Conservation (phyloP, 495 filamentous ascomycete species). For the Rhypophila decipiens region DNA sequence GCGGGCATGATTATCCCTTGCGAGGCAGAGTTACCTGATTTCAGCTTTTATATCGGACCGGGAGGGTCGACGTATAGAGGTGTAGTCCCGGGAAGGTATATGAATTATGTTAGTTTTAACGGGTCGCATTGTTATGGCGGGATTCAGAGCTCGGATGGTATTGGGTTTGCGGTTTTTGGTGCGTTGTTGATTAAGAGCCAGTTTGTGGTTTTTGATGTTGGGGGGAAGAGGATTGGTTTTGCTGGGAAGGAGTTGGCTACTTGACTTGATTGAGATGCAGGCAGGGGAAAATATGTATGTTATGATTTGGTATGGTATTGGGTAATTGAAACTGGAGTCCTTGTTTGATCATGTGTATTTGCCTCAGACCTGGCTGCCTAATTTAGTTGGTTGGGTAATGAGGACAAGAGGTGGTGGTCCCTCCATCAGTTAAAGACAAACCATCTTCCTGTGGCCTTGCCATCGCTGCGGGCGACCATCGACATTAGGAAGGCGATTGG, state of each 20-base stretch:
- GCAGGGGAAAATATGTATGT: too few relatives aligned
- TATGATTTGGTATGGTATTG: too few relatives aligned
- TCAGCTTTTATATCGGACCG: conserved; percentile 9
- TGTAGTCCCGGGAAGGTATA: conserved; percentile 22
- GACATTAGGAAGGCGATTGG: too few relatives aligned
- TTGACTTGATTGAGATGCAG: too few relatives aligned
- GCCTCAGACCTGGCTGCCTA: too few relatives aligned
- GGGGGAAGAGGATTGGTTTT: conserved; percentile 46
- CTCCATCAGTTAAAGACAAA: too few relatives aligned
- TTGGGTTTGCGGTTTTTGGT: conserved; percentile 62
- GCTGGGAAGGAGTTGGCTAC: conserved; percentile 30
- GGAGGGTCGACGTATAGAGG: conserved; percentile 12
- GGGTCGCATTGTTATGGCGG: conserved; percentile 51
- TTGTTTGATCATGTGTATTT: too few relatives aligned
- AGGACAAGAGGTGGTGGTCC: too few relatives aligned
- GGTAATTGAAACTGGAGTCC: too few relatives aligned
- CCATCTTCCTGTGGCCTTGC: too few relatives aligned
- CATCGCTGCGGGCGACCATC: too few relatives aligned
- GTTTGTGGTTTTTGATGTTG: conserved; percentile 61
- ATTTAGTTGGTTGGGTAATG: too few relatives aligned
- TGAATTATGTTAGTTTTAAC: conserved; percentile 44
- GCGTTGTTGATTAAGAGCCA: conserved; percentile 70
- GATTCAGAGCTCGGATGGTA: conserved; percentile 54
- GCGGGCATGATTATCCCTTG: conserved; percentile 61
- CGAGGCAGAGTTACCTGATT: conserved; percentile 24